Base-by-base conservation (phyloP, 306 rosid species). In the Acacia melanoxylon region DNA sequence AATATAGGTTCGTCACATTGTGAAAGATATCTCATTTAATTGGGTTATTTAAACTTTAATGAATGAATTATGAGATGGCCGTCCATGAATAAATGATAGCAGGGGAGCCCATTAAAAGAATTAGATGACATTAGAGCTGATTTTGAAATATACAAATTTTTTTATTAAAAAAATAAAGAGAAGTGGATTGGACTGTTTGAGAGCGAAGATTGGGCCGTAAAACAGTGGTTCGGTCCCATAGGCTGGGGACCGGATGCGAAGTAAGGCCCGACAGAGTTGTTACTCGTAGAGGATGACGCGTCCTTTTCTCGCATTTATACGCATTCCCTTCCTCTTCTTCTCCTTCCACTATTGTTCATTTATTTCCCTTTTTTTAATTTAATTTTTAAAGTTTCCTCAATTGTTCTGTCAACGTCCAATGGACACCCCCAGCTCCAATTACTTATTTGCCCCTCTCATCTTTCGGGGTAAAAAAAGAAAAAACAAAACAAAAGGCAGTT, bases 251-350 rank as follows among this genome's bases (percentile, higher is more conserved):
- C 87, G 63, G 19, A 72, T 54, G 12, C 76, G 31, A 84, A 68
- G 65, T 75, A 68, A 62, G 77, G 62, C 88, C 86, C 90, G 82
- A 86, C 85, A 83, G 76, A 15, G 85, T 83, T 85, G 41, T 80
- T 67, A 79, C 78, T 85, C 67, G 71, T 49, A 68, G 61, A 80
- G 52, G 61, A 82, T 68, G 89, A 79, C 78, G 69, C 33, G 81
- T 90, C 90, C 20, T 83, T 86, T 89, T 90, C 91, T 35, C 20
- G 65, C 83, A 88, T 88, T 90, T 82, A 90, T 71, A 54, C 19
- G 16, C 25, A 27, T n/a, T 78, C 74, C 70, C 49, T 25, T 31
- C 24, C n/a, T 25, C 49, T 5, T 40, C 71, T 65, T 61, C 49
- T 44, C 14, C 11, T 31, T 24, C 22, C 16, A 52, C 24, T 33